Evolutionary conservation across 352 stramenopile genomes (phyloP), one percentile per base, ranked within the genome.

Genomic region (Aphanomyces euteiches): DNA sequence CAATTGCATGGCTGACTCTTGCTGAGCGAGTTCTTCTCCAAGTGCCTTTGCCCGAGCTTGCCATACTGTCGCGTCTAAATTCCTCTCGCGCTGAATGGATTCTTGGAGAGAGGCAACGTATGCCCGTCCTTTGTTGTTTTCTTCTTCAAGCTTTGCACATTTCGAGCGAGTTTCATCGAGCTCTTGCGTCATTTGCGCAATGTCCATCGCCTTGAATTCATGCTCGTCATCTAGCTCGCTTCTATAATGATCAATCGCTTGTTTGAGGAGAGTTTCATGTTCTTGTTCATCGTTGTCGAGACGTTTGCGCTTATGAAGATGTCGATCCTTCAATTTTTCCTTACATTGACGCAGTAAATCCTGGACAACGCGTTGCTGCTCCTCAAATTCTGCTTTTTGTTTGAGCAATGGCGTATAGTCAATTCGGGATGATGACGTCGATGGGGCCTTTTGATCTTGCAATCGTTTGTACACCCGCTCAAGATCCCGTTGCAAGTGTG

Each of bases 391-490:
- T 8, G 5, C 7, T 40, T 67, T 41, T 19, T 67, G 13, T 7
- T 67, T 12, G 12, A 67, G 41, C 17, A 67, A 19, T 40, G 8
- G 59, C 15, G 17, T 37, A 28, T 28, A 28, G 28, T 28, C 6
- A 43, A 13, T 40, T 67, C 59, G 21, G 36, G 28, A 28, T 28
- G 28, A 28, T 28, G 28, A 28, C 0, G 19, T 5, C 39, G 39
- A 7, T 10, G 43, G 21, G 3, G 59, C 10, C 57, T 58, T 61
- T 19, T 19, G 19, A 1, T 61, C 34, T n/a, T 67, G 54, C n/a
- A 56, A 36, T 5, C 59, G 59, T 36, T 56, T 67, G 41, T 67
- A 67, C 10, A 67, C 8, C 4, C 59, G 59, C 41, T 67, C 38
- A 7, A 67, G 41, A 45, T 67, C 59, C 15, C 56, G 41, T 21